A percentile compares a stretch with the other conserved stretches of the same genome.
These are phyloP conservation scores for Brassica rapa DNA, from an alignment of 345 rosid genomes.

Conservation along the genomic window DNA sequence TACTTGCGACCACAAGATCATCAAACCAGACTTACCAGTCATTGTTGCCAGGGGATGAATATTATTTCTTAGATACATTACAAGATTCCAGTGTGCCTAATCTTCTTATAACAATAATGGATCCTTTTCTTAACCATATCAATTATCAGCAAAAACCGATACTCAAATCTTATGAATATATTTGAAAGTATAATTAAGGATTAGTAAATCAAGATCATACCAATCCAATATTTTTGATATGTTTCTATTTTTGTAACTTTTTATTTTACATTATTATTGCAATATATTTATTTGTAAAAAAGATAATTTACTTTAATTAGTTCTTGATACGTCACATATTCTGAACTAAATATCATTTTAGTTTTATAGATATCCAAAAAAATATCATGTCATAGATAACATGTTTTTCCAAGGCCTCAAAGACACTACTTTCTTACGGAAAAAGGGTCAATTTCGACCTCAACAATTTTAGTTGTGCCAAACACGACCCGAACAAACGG, in stretches of 20 bases:
- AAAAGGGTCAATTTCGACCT: no score
- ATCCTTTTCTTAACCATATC: constrained; percentile 9
- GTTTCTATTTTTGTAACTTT: background rate
- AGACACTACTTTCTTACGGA: background rate
- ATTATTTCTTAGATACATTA: background rate
- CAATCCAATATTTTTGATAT: background rate
- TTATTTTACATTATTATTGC: background rate
- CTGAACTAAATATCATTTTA: background rate
- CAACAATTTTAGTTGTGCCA: no score
- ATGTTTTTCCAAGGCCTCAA: background rate
- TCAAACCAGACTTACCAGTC: background rate
- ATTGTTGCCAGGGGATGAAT: background rate
- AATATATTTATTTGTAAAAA: background rate
- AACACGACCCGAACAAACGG: no score
- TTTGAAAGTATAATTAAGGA: background rate
- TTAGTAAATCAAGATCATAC: background rate
- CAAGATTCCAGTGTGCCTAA: background rate
- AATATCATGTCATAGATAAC: background rate
- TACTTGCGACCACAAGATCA: no score
- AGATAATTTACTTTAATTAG: background rate
- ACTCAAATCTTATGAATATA: background rate
- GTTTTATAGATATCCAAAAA: background rate
- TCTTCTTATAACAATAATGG: background rate
- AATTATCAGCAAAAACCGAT: background rate
- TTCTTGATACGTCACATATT: background rate